phyloP scores from a whole-genome alignment of 768 basidiomycete genomes.

The Hericium coralloides region DNA sequence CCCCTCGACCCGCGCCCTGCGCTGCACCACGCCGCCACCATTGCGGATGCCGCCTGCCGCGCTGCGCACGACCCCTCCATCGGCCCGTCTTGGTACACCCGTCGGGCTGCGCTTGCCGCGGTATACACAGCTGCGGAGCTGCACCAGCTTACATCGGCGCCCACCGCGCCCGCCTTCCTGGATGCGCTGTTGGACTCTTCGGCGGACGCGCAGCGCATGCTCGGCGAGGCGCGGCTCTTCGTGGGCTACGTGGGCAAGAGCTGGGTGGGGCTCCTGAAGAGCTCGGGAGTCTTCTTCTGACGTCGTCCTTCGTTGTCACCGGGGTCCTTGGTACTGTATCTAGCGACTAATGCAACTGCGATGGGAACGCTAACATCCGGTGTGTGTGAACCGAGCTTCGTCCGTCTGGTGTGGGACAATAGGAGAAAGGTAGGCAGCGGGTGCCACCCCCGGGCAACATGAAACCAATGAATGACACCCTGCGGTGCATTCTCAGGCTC shows the following conservation, averaged over 20 bases:
- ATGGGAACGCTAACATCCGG: background rate
- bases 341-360: background rate
- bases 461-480: too few relatives aligned
- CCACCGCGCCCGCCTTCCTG: constrained; percentile 57
- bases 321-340: too few relatives aligned
- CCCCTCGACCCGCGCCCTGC: constrained; percentile 54
- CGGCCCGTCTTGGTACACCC: constrained; percentile 65
- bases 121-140: constrained; percentile 77
- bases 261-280: constrained; percentile 65
- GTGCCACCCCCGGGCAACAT: too few relatives aligned
- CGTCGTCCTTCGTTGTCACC: too few relatives aligned
- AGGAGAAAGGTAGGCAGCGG: too few relatives aligned
- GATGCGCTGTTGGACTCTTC: constrained; percentile 51
- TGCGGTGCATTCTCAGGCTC: too few relatives aligned
- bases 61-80: constrained; percentile 42
- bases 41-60: constrained; percentile 69
- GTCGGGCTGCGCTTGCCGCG: constrained; percentile 52
- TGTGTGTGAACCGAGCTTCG: background rate
- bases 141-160: constrained; percentile 73
- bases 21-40: constrained; percentile 44
- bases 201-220: constrained; percentile 31
- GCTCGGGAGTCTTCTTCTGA: constrained; percentile 40
- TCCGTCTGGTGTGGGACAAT: too few relatives aligned
- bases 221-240: constrained; percentile 47
- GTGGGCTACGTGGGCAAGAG: constrained; percentile 56